Percentiles rank a stretch among this genome's conserved stretches.
These are phyloP conservation scores for Yarrowia sp. DNA, from an alignment of 805 yeast genomes.

Conservation along the genomic window DNA sequence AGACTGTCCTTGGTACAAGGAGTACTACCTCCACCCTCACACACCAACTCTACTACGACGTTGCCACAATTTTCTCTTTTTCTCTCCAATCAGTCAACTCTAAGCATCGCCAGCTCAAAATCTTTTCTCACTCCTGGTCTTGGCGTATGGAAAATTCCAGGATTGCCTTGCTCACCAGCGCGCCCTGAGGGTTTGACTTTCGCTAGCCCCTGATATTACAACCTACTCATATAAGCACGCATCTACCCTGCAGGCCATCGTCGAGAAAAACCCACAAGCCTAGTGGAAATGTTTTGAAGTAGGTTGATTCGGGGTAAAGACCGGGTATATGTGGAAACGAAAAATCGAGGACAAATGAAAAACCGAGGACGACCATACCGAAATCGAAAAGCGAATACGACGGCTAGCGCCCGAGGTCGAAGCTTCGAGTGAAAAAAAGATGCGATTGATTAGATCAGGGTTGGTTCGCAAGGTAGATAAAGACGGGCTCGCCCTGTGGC, in stretches of 20 bases:
- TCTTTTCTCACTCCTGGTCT: not conserved
- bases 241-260: not conserved
- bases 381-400: not conserved
- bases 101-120: no score
- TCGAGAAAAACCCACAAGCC: conserved; percentile 12
- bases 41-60: not conserved
- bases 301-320: not conserved
- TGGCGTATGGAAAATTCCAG: conserved; percentile 2
- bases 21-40: no score
- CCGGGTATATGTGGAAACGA: not conserved
- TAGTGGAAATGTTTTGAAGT: conserved; percentile 7
- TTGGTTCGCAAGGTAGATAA: not conserved
- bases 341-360: not conserved
- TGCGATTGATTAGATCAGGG: conserved; percentile 24
- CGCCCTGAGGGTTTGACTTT: not conserved
- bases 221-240: conserved; percentile 2
- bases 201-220: conserved; percentile 10
- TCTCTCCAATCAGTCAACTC: not conserved
- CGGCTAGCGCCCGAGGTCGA: conserved; percentile 4
- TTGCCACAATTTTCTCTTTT: not conserved
- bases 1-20: no score
- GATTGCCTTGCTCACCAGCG: conserved; percentile 8
- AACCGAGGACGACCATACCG: no score
- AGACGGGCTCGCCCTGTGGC: not conserved
- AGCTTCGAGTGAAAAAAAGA: conserved; percentile 15